Evolutionary conservation across 1,284 basidiomycete genomes (phyloP).

Genomic region (Ceratobasidium sp.): DNA sequence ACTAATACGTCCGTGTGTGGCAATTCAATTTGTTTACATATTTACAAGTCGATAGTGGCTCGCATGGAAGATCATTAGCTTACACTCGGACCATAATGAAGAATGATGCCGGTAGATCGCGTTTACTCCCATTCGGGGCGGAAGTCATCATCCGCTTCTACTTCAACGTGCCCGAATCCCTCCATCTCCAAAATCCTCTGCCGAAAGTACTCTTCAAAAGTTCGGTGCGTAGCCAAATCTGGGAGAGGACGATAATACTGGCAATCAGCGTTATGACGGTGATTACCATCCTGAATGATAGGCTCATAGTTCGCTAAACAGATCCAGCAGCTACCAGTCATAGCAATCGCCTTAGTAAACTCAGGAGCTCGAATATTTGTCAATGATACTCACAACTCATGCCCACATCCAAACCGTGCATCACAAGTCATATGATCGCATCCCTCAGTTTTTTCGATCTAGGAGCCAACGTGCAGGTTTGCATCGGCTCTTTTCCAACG

Average conservation of each 20-base stretch:
- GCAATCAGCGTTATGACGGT: constrained; percentile 13
- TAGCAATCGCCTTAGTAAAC: not conserved
- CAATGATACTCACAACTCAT: constrained; percentile 25
- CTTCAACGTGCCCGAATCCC: too few species aligned
- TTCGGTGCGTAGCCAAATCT: not conserved
- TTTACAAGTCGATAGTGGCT: too few species aligned
- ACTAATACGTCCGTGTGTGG: too few species aligned
- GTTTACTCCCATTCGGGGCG: too few species aligned
- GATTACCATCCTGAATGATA: not conserved
- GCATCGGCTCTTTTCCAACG: not conserved
- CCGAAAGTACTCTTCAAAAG: not conserved
- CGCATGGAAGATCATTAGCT: too few species aligned
- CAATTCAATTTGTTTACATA: too few species aligned
- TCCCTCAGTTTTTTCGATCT: constrained; percentile 18
- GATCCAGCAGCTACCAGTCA: constrained; percentile 30
- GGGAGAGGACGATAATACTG: not conserved
- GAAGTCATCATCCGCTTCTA: too few species aligned
- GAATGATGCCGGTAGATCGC: too few species aligned
- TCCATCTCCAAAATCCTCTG: too few species aligned
- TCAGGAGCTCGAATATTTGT: not conserved
- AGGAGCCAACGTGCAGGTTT: not conserved
- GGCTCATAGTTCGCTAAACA: constrained; percentile 13
- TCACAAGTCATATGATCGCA: constrained; percentile 30
- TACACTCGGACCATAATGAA: too few species aligned
- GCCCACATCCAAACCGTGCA: constrained; percentile 17